Evolutionary conservation across 345 rosid species (phyloP).

Genomic region (Pugionium cornutum): DNA sequence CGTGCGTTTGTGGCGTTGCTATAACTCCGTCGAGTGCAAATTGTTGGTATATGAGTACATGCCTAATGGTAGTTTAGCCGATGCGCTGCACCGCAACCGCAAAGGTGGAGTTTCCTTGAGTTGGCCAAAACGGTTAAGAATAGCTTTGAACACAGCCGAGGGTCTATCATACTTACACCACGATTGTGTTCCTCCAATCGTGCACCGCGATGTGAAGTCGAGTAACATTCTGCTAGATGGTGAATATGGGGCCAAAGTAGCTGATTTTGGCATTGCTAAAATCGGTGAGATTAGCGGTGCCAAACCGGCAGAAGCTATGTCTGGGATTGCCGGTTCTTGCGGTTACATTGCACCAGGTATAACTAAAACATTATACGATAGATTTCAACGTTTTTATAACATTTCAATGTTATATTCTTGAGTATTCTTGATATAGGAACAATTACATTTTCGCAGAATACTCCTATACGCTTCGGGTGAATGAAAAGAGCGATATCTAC

Average conservation of each 20-base stretch:
- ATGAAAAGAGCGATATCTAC: slow-evolving; percentile 93
- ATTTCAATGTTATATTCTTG: background rate
- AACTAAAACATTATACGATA: background rate
- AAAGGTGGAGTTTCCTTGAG: slow-evolving; percentile 54
- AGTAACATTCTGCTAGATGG: slow-evolving; percentile 77
- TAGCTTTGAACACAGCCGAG: slow-evolving; percentile 83
- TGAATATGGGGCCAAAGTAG: slow-evolving; percentile 74
- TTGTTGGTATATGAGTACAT: slow-evolving; percentile 88
- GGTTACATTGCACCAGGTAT: slow-evolving; percentile 98
- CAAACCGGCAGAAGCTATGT: slow-evolving; percentile 68
- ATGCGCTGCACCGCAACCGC: slow-evolving; percentile 51
- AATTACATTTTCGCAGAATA: slow-evolving; percentile 55
- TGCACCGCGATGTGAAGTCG: slow-evolving; percentile 91
- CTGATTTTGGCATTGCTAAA: slow-evolving; percentile 93
- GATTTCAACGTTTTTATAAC: background rate
- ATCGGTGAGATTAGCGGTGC: slow-evolving; percentile 48
- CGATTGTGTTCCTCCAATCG: slow-evolving; percentile 87
- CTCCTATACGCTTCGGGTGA: slow-evolving; percentile 80
- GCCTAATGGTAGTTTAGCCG: slow-evolving; percentile 91
- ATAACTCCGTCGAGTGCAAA: slow-evolving; percentile 56
- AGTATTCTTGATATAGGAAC: background rate
- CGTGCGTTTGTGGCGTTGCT: slow-evolving; percentile 87
- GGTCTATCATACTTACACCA: slow-evolving; percentile 91
- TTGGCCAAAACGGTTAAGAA: slow-evolving; percentile 72
- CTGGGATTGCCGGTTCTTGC: slow-evolving; percentile 82